Evolutionary conservation across 2,329 filamentous ascomycete species (phyloP).

Genomic region (Penicillium thymicola): DNA sequence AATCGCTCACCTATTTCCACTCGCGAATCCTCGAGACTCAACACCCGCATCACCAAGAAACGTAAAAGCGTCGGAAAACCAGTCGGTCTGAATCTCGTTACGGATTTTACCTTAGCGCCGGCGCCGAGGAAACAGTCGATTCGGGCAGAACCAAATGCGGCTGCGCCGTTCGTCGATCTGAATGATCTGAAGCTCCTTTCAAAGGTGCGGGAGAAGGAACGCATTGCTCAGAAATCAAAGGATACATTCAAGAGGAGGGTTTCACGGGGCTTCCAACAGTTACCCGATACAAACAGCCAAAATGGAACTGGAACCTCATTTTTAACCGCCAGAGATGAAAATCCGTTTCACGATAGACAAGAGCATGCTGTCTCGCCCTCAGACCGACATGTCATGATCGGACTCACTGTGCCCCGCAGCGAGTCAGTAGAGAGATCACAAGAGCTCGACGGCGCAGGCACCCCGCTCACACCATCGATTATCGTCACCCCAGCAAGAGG

Average conservation of each 20-base stretch:
- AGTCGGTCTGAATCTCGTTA: constrained; percentile 43
- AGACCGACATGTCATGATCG: constrained; percentile 47
- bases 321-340: constrained; percentile 13
- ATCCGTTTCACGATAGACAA: constrained; percentile 24
- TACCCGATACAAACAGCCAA: constrained; percentile 11
- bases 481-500: constrained; percentile 46
- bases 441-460: constrained; percentile 31
- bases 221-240: constrained; percentile 24
- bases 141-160: constrained; percentile 6
- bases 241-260: constrained; percentile 22
- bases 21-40: constrained; percentile 12
- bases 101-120: constrained; percentile 34
- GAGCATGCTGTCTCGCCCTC: constrained; percentile 42
- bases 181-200: constrained; percentile 39
- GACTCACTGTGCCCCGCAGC: constrained; percentile 40
- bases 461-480: constrained; percentile 46
- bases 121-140: constrained; percentile 5
- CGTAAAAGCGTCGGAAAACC: constrained; percentile 29
- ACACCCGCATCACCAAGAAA: constrained; percentile 17
- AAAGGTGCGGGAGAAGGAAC: constrained; percentile 32
- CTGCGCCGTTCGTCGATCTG: constrained; percentile 34
- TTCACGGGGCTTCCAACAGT: constrained; percentile 19
- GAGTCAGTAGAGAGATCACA: constrained; percentile 26
- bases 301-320: constrained; percentile 14
- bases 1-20: constrained; percentile 3